Evolutionary conservation across 352 stramenopile species (phyloP).

Genomic region (Thalassiosira mediterranea): DNA sequence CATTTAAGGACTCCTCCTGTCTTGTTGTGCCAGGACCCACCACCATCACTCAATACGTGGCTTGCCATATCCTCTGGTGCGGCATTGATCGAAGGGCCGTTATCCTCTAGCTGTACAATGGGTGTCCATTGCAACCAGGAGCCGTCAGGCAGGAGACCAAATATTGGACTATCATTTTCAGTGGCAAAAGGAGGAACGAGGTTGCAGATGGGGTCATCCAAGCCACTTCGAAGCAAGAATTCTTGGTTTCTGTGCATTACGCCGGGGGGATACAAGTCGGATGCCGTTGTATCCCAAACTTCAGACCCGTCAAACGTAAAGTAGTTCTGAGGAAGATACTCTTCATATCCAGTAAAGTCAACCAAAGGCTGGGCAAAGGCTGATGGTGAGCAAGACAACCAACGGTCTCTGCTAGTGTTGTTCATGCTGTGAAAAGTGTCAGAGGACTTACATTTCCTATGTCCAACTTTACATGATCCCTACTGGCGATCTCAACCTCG

Average conservation of each 20-base stretch:
- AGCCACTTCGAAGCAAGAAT: slow-evolving; percentile 24
- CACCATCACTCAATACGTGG: slow-evolving; percentile 54
- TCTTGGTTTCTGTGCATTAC: slow-evolving; percentile 42
- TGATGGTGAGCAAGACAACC: too few relatives aligned
- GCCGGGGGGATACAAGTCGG: slow-evolving; percentile 40
- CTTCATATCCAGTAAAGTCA: slow-evolving; percentile 41
- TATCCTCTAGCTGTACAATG: slow-evolving; percentile 46
- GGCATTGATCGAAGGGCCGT: slow-evolving; percentile 58
- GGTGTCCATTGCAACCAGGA: slow-evolving; percentile 56
- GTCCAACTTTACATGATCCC: too few relatives aligned
- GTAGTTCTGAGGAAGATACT: slow-evolving; percentile 37
- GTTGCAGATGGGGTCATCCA: slow-evolving; percentile 42
- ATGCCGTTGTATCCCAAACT: slow-evolving; percentile 37
- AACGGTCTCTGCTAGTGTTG: too few relatives aligned
- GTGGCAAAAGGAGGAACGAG: slow-evolving; percentile 27
- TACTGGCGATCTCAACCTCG: too few relatives aligned
- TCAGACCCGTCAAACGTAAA: slow-evolving; percentile 45
- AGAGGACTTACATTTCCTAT: too few relatives aligned
- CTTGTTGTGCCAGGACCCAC: slow-evolving; percentile 29
- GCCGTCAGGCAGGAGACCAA: slow-evolving; percentile 56
- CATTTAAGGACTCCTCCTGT: slow-evolving; percentile 49
- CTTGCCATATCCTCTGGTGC: slow-evolving; percentile 7
- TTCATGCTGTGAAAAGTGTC: too few relatives aligned
- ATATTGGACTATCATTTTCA: slow-evolving; percentile 51
- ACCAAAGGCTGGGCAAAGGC: too few relatives aligned